Evolutionary conservation across 2,329 filamentous ascomycete species (phyloP).

Genomic region (Diaporthe sp.): DNA sequence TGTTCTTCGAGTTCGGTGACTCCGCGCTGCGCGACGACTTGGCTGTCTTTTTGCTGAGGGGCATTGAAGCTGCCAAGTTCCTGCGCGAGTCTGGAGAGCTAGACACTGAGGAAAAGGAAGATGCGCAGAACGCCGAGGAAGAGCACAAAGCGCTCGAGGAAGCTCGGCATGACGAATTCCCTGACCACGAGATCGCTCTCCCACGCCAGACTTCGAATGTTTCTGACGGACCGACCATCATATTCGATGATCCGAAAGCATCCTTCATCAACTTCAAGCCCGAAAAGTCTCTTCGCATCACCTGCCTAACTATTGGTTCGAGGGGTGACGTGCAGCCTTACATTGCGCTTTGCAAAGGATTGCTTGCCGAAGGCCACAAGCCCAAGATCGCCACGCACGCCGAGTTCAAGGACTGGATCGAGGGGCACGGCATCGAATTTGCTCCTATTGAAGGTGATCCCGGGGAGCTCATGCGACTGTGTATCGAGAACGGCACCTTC

Average conservation of each 20-base stretch:
- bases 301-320: slow-evolving; percentile 95
- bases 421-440: slow-evolving; percentile 95
- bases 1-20: slow-evolving; percentile 94
- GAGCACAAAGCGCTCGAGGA: slow-evolving; percentile 86
- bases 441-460: slow-evolving; percentile 90
- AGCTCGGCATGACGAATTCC: slow-evolving; percentile 72
- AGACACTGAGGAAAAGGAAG: slow-evolving; percentile 76
- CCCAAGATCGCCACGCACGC: slow-evolving; percentile 90
- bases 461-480: slow-evolving; percentile 93
- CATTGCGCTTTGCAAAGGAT: slow-evolving; percentile 92
- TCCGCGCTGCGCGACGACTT: slow-evolving; percentile 89
- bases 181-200: slow-evolving; percentile 64
- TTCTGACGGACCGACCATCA: slow-evolving; percentile 77
- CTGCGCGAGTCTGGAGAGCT: slow-evolving; percentile 79
- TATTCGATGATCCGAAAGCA: slow-evolving; percentile 90
- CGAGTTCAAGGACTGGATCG: slow-evolving; percentile 91
- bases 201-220: slow-evolving; percentile 61
- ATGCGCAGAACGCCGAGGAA: slow-evolving; percentile 80
- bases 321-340: slow-evolving; percentile 97
- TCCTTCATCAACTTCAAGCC: slow-evolving; percentile 96
- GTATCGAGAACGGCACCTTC: slow-evolving; percentile 97
- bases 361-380: slow-evolving; percentile 89
- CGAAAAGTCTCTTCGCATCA: slow-evolving; percentile 81
- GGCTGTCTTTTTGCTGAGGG: slow-evolving; percentile 82
- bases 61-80: slow-evolving; percentile 79